Percentiles rank a stretch among this genome's conserved stretches.
Conservation (phyloP, 805 yeast species). For the Candida chauliodis region DNA sequence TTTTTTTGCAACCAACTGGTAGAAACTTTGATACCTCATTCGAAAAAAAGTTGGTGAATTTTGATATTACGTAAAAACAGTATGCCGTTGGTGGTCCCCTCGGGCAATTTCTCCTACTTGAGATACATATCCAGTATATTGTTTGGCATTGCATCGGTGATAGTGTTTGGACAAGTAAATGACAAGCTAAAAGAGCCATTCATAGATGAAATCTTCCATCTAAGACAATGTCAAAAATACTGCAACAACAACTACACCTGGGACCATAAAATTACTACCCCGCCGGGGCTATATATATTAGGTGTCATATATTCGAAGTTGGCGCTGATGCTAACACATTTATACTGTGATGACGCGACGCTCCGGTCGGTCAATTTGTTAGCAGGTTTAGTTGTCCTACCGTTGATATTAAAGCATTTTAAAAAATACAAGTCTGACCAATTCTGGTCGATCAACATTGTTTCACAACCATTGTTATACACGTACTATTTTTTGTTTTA, state of each 20-base stretch:
- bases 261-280: constrained; percentile 93
- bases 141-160: constrained; percentile 13
- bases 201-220: constrained; percentile 83
- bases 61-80: background rate
- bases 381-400: constrained; percentile 59
- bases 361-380: constrained; percentile 53
- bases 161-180: constrained; percentile 17
- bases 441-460: constrained; percentile 26
- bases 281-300: constrained; percentile 79
- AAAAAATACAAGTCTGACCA: constrained; percentile 13
- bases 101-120: background rate
- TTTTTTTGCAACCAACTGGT: constrained; percentile 6
- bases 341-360: constrained; percentile 16
- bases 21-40: background rate
- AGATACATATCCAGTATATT: constrained; percentile 3
- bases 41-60: background rate
- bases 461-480: constrained; percentile 65
- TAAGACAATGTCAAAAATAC: constrained; percentile 71
- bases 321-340: constrained; percentile 30
- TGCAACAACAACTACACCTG: constrained; percentile 64
- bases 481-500: constrained; percentile 77
- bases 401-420: constrained; percentile 33
- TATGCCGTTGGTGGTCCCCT: background rate
- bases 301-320: constrained; percentile 38
- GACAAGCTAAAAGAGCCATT: constrained; percentile 26